Evolutionary conservation across 306 rosid species (phyloP), one percentile per base, ranked within the genome.

Genomic region (Trifolium subterraneum): DNA sequence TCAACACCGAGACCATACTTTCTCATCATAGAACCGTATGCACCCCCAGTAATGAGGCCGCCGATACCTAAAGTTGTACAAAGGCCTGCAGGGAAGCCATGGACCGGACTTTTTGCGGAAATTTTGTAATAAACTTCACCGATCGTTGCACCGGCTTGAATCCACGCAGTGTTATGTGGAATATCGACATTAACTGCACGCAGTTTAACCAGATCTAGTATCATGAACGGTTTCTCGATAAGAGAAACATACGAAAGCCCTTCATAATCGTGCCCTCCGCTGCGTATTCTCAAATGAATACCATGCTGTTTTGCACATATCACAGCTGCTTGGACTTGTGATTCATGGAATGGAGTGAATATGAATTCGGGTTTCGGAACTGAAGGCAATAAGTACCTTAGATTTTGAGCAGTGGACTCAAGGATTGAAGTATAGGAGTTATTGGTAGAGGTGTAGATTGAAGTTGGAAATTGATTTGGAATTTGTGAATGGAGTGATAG

Each of bases 1-100:
- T 92, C 98, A 1, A 77, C 90, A 0, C 85, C 87, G 2, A 90
- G 87, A 3, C 98, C 96, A 71, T 79, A 85, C 70, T 87, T 87
- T 72, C 98, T 82, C 85, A 88, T 72, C 84, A 88, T 47, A 10
- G 83, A 50, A 18, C 98, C 98, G 47, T 85, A 90, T 3, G 89
- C 97, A 3, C 97, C 97, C 5, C 98, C 97, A 2, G 90, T 88
- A 0, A 90, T 76, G 16, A 84, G 96, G 10, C 97, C 96, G 1
- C 96, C 93, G 11, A 85, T 62, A 0, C 96, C 96, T 18, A 90
- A 71, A 2, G 45, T 77, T 8, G 93, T 84, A 72, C 93, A 90
- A 50, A 80, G 55, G 6, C 93, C 92, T 5, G 92, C 98, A 11
- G 93, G 96, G 75, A 90, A 92, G 39, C 89, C 92, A 41, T 82